phyloP scores from a whole-genome alignment of 768 basidiomycete genomes.

The Hydnomerulius pinastri region DNA sequence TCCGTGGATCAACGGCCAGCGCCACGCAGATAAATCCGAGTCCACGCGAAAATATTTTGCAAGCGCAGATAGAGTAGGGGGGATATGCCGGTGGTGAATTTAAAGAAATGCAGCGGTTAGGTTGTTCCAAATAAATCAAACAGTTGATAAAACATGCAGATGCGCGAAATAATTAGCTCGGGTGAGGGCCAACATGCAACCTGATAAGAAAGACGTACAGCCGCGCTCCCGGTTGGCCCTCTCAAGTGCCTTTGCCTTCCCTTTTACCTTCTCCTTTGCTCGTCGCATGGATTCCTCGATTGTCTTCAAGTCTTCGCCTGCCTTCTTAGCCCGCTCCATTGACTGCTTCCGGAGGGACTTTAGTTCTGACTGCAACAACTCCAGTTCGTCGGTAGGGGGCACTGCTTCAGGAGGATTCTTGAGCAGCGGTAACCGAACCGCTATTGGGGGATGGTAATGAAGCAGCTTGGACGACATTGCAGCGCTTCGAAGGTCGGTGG shows the following conservation, averaged over 20 bases:
- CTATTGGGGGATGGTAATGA: conserved; percentile 48
- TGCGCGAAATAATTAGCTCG: conserved; percentile 15
- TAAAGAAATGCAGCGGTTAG: conserved; percentile 12
- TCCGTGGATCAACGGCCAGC: conserved; percentile 8
- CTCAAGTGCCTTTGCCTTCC: conserved; percentile 69
- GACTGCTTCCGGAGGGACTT: conserved; percentile 51
- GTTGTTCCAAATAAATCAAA: conserved; percentile 7
- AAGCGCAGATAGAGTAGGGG: not conserved
- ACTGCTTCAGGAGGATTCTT: conserved; percentile 65
- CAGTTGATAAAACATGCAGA: conserved; percentile 8
- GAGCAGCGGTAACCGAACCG: conserved; percentile 60
- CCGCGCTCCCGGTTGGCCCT: conserved; percentile 75
- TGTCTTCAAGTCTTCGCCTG: conserved; percentile 69
- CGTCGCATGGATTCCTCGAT: conserved; percentile 77
- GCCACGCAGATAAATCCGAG: conserved; percentile 18
- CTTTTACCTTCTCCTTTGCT: conserved; percentile 74
- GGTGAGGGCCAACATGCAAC: conserved; percentile 12
- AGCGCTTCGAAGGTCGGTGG: conserved; percentile 21
- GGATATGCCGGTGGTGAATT: conserved; percentile 1
- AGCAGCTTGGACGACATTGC: conserved; percentile 65
- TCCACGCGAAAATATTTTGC: not conserved
- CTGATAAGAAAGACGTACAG: conserved; percentile 54
- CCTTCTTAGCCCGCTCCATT: conserved; percentile 69
- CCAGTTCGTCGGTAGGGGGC: conserved; percentile 74
- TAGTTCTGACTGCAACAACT: conserved; percentile 64